Percentiles rank a stretch among this genome's conserved stretches.
These are phyloP conservation scores for Verticillium albo-atrum DNA, from an alignment of 2,329 filamentous ascomycete species.

Conservation along the genomic window DNA sequence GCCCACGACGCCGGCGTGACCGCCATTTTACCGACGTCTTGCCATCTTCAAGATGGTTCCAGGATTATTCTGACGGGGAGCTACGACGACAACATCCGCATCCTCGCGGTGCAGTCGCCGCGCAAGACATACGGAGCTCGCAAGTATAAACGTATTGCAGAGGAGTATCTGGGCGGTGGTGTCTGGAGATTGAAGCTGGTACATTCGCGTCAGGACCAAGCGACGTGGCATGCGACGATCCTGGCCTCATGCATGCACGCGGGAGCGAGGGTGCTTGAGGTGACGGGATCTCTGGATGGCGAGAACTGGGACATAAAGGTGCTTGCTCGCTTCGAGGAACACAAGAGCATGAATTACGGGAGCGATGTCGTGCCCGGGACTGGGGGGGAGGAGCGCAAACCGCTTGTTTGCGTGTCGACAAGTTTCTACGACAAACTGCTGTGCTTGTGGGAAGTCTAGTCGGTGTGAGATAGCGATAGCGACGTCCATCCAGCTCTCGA, in stretches of 20 bases:
- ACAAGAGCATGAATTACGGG: conserved; percentile 93
- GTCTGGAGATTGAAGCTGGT: conserved; percentile 80
- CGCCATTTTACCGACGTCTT: conserved; percentile 68
- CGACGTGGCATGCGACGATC: conserved; percentile 36
- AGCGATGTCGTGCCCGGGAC: conserved; percentile 58
- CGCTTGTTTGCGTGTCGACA: conserved; percentile 56
- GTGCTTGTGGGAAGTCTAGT: conserved; percentile 55
- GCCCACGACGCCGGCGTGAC: conserved; percentile 80
- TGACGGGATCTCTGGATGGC: conserved; percentile 28
- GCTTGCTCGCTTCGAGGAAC: conserved; percentile 71
- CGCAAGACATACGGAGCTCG: conserved; percentile 33
- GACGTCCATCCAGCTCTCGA: too few relatives aligned
- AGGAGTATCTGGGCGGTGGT: conserved; percentile 67
- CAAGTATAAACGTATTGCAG: conserved; percentile 51
- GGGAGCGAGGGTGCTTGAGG: conserved; percentile 63
- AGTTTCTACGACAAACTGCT: conserved; percentile 73
- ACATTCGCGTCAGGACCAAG: conserved; percentile 29
- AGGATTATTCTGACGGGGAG: conserved; percentile 76
- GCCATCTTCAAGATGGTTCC: conserved; percentile 34
- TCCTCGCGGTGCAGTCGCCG: conserved; percentile 50
- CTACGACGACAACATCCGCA: conserved; percentile 80
- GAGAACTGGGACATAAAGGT: conserved; percentile 58
- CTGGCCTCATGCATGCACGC: conserved; percentile 94
- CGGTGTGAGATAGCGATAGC: too few relatives aligned
- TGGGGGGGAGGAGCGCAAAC: conserved; percentile 12